Conservation (phyloP, 352 stramenopile genomes). For the Globisporangium orthogonon region DNA sequence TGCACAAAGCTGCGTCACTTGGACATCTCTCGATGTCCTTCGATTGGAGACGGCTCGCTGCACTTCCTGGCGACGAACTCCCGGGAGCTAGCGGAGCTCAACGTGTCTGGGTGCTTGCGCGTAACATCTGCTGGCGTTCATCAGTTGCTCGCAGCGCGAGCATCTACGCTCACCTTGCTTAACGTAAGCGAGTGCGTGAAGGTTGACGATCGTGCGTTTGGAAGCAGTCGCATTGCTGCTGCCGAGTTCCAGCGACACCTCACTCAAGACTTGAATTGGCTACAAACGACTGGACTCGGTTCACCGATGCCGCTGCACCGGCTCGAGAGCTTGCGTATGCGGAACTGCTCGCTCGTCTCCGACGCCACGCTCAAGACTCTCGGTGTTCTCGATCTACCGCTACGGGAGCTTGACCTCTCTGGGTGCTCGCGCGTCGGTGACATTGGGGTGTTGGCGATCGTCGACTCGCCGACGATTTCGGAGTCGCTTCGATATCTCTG, state of each 20-base stretch:
- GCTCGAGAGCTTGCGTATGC: slow-evolving; percentile 35
- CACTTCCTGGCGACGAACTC: slow-evolving; percentile 17
- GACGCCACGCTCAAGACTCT: slow-evolving; percentile 37
- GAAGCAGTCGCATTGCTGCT: neutral
- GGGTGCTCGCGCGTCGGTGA: slow-evolving; percentile 75
- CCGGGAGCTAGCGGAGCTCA: slow-evolving; percentile 16
- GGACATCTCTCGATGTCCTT: slow-evolving; percentile 41
- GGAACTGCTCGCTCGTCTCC: slow-evolving; percentile 30
- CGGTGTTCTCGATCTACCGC: slow-evolving; percentile 34
- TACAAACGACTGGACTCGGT: neutral
- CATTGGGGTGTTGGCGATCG: slow-evolving; percentile 66
- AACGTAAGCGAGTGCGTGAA: slow-evolving; percentile 22
- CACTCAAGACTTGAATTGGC: neutral
- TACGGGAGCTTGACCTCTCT: slow-evolving; percentile 77
- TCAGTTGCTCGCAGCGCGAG: slow-evolving; percentile 16
- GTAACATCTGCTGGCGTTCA: slow-evolving; percentile 21
- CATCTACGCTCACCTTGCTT: slow-evolving; percentile 20
- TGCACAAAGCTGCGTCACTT: slow-evolving; percentile 37
- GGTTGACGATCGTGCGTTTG: slow-evolving; percentile 37
- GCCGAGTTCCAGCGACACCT: too few species aligned
- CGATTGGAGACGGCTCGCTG: slow-evolving; percentile 35
- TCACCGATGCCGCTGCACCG: slow-evolving; percentile 3
- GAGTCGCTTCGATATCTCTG: slow-evolving; percentile 54
- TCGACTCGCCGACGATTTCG: slow-evolving; percentile 25
- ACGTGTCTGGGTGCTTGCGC: slow-evolving; percentile 19